Base-by-base conservation (phyloP, 106 monocot species). In the Dendrobium chrysotoxum region DNA sequence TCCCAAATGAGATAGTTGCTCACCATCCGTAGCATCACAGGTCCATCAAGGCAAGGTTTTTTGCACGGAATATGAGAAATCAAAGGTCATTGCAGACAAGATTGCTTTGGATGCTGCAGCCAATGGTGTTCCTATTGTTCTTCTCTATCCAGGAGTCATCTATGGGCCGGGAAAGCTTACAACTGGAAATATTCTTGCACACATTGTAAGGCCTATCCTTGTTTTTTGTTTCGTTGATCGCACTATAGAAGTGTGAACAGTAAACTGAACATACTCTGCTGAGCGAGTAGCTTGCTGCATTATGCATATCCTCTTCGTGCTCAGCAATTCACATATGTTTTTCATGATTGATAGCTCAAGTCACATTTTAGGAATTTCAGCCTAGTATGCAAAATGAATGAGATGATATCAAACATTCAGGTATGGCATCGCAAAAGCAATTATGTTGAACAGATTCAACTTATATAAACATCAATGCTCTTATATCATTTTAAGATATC, bases 21-120 rank as follows among this genome's bases (percentile, higher is more conserved):
- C 42, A 40, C 74, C 39, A 41, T 74, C 74, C 74, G n/a, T 74
- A 42, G 21, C 74, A 82, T 86, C 42, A 18, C 90, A 99, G 99
- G 61, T 91, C 45, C 95, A 99, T 82, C 70, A 87, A 26, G 88
- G 84, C 28, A 99, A 87, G 72, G 78, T 78, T 76, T 99, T 93
- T 55, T 99, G 95, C 87, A 95, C 99, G 40, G 99, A 99, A 72
- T 99, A 99, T 83, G 99, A 99, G 77, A 99, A 90, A 53, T 99
- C 99, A 18, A 99, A 99, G 77, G 89, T 44, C 53, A 76, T 90
- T 73, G 90, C 99, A 35, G 95, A 99, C 82, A 78, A 82, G 72
- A 85, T 95, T 88, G 99, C 95, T 44, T 53, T 89, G 77, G 80
- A 91, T 80, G 95, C 99, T 78, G 99, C 91, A 39, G 80, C 85